These are phyloP conservation scores for Arthrobotrys sinensis DNA, from an alignment of 2,329 filamentous ascomycete species.

Conservation along the genomic window DNA sequence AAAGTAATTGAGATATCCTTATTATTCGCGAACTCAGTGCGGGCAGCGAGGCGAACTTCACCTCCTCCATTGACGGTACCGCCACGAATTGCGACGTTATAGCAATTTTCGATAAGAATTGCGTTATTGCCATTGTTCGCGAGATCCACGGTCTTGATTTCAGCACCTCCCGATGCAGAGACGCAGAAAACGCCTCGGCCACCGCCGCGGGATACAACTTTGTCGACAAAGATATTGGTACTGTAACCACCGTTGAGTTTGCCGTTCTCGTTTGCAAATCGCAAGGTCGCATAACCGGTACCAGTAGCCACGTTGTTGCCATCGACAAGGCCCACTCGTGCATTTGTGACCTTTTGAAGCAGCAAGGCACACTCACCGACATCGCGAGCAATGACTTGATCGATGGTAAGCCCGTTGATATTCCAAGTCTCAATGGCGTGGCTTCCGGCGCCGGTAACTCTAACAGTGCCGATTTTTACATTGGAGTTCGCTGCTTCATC, in stretches of 20 bases:
- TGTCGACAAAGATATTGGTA: slow-evolving; percentile 72
- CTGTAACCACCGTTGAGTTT: slow-evolving; percentile 70
- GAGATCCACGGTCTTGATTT: slow-evolving; percentile 71
- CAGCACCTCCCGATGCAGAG: slow-evolving; percentile 72
- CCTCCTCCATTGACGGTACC: slow-evolving; percentile 73
- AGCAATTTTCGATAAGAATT: slow-evolving; percentile 75
- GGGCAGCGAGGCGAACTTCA: slow-evolving; percentile 72
- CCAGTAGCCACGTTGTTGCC: slow-evolving; percentile 72
- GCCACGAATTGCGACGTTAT: slow-evolving; percentile 71
- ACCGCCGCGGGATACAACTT: slow-evolving; percentile 73
- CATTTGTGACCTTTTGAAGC: slow-evolving; percentile 72
- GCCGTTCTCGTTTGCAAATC: slow-evolving; percentile 73
- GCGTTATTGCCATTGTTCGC: slow-evolving; percentile 73
- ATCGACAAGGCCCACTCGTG: slow-evolving; percentile 72
- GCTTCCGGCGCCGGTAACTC: slow-evolving; percentile 72
- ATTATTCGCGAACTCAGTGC: slow-evolving; percentile 73
- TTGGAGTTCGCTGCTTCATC: slow-evolving; percentile 72
- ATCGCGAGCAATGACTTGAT: slow-evolving; percentile 72
- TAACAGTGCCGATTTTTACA: slow-evolving; percentile 72
- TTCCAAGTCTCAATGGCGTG: slow-evolving; percentile 76
- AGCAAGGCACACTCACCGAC: slow-evolving; percentile 74
- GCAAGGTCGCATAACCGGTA: slow-evolving; percentile 73
- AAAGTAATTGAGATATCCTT: slow-evolving; percentile 71
- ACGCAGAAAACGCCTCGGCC: slow-evolving; percentile 75
- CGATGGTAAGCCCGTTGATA: slow-evolving; percentile 72